These are phyloP conservation scores for Fonsecaea pugnacius DNA, from an alignment of 2,329 filamentous ascomycete species.

Conservation along the genomic window DNA sequence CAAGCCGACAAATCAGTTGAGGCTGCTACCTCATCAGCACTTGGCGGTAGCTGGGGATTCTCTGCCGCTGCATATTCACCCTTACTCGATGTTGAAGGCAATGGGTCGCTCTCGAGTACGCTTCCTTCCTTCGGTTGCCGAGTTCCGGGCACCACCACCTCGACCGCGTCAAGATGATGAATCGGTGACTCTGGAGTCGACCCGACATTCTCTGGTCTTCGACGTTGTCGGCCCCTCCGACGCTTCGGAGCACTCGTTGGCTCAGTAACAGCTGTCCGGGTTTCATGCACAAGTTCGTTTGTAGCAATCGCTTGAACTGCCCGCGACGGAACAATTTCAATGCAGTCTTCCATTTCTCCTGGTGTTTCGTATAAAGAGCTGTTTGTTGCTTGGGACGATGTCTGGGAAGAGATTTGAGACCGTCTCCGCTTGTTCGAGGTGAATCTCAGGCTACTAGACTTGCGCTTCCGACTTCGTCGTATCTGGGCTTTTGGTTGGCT, in stretches of 20 bases:
- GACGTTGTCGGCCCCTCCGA: constrained; percentile 19
- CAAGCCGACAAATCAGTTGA: background rate
- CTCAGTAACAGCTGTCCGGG: background rate
- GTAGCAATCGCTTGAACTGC: constrained; percentile 7
- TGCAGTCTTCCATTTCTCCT: constrained; percentile 24
- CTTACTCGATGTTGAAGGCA: background rate
- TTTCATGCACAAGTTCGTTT: background rate
- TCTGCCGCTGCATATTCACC: background rate
- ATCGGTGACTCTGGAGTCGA: background rate
- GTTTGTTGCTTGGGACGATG: constrained; percentile 13
- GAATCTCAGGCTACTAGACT: constrained; percentile 14
- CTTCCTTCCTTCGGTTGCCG: background rate
- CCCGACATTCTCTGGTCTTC: background rate
- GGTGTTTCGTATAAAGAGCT: background rate
- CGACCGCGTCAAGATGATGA: background rate
- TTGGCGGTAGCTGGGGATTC: background rate
- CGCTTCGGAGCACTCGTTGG: constrained; percentile 12
- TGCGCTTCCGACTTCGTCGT: constrained; percentile 27
- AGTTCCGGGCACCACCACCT: constrained; percentile 9
- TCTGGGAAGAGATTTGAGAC: constrained; percentile 16
- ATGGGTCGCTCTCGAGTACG: background rate
- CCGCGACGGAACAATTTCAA: constrained; percentile 19
- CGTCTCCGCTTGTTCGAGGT: constrained; percentile 25
- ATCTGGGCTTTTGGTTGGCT: background rate
- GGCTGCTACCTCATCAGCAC: background rate